Evolutionary conservation across 2,329 filamentous ascomycete species (phyloP), one percentile per base, ranked within the genome.

Genomic region (Penicillium sumatraense): DNA sequence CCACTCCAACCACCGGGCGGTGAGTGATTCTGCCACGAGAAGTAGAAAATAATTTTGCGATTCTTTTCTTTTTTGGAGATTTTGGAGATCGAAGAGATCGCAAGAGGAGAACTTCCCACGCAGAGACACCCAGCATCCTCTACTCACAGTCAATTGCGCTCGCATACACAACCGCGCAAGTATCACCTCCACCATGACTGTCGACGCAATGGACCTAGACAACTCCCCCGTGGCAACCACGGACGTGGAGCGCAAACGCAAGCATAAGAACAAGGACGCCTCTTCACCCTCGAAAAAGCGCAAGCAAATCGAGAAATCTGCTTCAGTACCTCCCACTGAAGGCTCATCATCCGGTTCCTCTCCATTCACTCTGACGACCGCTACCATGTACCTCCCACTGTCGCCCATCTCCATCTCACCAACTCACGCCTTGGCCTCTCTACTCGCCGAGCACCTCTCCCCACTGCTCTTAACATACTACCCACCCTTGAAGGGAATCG

Each of bases 351-450:
- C n/a, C n/a, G 38, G 7, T 3, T 46, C n/a, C n/a, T n/a, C 42
- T 3, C 89, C 93, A 14, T 93, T 96, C 75, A 86, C 87, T 71
- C 84, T 86, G 24, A 88, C 93, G 68, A 91, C 89, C 20, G 84
- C 91, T 38, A 93, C 93, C 1, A 84, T 96, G 65, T 87, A 86
- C 69, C 76, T 88, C 55, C 79, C 83, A 5, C 77, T 87, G 51
- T 81, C 85, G 35, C 83, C 85, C 20, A 80, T 85, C 54, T 79
- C 76, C 26, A 77, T 79, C 51, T 77, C 80, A 9, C 78, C 83
- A 45, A 73, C 76, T 20, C 77, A 81, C 61, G 81, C 84, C 9
- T 73, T 84, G 51, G 78, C 83, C 62, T 83, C 83, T 14, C 72
- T 87, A 42, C 81, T 84, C 65, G 83, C 85, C 38, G 82, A 85